phyloP scores from a whole-genome alignment of 495 filamentous ascomycete species.

The Aspergillus ellipticus region DNA sequence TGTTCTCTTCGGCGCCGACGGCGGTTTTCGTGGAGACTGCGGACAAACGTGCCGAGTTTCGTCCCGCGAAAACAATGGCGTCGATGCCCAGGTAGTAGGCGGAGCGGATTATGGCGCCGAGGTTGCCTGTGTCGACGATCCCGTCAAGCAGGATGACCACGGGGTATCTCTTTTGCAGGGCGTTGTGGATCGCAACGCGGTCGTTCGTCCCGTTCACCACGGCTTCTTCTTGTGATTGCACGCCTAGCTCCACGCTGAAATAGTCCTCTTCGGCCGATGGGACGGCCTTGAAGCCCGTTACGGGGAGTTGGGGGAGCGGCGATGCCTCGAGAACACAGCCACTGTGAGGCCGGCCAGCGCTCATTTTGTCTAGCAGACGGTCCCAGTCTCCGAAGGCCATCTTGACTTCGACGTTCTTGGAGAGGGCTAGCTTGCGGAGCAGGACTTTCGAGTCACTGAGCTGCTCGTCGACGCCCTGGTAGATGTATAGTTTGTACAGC shows the following conservation, averaged over 20 bases:
- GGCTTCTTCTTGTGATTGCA: constrained; percentile 71
- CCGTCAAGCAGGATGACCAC: constrained; percentile 78
- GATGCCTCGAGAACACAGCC: constrained; percentile 85
- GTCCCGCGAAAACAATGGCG: constrained; percentile 64
- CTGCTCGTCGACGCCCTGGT: constrained; percentile 43
- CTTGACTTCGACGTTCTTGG: constrained; percentile 52
- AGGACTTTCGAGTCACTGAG: constrained; percentile 34
- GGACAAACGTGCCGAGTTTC: constrained; percentile 66
- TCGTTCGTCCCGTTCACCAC: constrained; percentile 61
- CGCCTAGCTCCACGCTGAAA: constrained; percentile 57
- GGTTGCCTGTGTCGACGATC: constrained; percentile 84
- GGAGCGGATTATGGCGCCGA: constrained; percentile 83
- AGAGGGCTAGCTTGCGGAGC: constrained; percentile 57
- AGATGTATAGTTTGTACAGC: constrained; percentile 82
- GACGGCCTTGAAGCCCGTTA: constrained; percentile 54
- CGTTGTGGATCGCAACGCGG: constrained; percentile 29
- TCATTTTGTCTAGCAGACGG: constrained; percentile 77
- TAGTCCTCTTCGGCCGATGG: constrained; percentile 29
- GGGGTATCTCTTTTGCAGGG: constrained; percentile 52
- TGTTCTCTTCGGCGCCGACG: constrained; percentile 75
- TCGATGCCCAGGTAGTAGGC: constrained; percentile 83
- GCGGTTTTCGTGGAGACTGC: constrained; percentile 80
- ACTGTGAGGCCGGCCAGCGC: constrained; percentile 81
- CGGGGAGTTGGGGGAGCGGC: constrained; percentile 69
- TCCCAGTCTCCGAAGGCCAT: constrained; percentile 53